Percentiles rank a stretch among this genome's conserved stretches.
These are phyloP conservation scores for Russula earlei DNA, from an alignment of 768 basidiomycete species.

Conservation along the genomic window DNA sequence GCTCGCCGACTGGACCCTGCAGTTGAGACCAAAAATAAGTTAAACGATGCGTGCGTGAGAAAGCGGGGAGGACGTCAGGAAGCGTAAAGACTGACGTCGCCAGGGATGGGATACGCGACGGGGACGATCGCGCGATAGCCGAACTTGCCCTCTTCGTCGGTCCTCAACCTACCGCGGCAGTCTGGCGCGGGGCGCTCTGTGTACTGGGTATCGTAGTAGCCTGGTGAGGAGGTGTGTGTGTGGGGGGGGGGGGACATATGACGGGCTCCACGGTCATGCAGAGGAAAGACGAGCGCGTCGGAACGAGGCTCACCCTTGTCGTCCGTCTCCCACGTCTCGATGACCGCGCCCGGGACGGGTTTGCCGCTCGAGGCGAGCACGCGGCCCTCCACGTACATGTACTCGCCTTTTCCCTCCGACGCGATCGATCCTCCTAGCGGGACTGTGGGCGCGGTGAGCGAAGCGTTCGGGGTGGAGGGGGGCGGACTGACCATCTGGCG, in stretches of 20 bases:
- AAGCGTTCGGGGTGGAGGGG: not conserved
- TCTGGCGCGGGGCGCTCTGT: slow-evolving; percentile 47
- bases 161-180: slow-evolving; percentile 57
- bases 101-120: slow-evolving; percentile 66
- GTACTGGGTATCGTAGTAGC: slow-evolving; percentile 44
- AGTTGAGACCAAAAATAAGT: too few species aligned
- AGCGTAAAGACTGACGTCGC: slow-evolving; percentile 36
- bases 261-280: not conserved
- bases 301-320: slow-evolving; percentile 42
- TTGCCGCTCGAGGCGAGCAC: slow-evolving; percentile 49
- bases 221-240: slow-evolving; percentile 18
- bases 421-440: slow-evolving; percentile 66
- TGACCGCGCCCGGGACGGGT: slow-evolving; percentile 54
- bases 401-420: slow-evolving; percentile 79
- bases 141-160: slow-evolving; percentile 54
- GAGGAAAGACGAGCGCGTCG: too few species aligned
- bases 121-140: slow-evolving; percentile 65
- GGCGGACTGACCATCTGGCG: slow-evolving; percentile 47
- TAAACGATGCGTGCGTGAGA: too few species aligned
- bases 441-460: slow-evolving; percentile 34
- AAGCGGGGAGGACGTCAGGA: not conserved
- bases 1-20: slow-evolving; percentile 59
- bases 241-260: not conserved
- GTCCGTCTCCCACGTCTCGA: slow-evolving; percentile 85
- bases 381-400: slow-evolving; percentile 71